Base-by-base conservation (phyloP, 768 basidiomycete species). In the Pleurotus ostreatus region DNA sequence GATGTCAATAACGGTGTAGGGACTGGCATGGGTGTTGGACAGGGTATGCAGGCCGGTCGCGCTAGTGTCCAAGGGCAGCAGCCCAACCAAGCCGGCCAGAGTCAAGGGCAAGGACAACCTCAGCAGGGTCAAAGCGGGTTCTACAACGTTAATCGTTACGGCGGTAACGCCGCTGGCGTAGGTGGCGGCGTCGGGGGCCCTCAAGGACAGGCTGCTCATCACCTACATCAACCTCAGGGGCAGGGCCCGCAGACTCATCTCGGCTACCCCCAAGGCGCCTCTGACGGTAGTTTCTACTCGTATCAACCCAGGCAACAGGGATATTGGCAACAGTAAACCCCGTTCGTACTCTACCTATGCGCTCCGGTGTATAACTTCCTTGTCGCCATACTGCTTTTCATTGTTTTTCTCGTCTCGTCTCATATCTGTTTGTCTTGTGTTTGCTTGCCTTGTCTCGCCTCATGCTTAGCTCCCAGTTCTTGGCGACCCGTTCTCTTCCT, bases 201-300 rank as follows among this genome's bases (percentile, higher is more conserved):
- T 55, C 77, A 77, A 44, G 75, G 74, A 30, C 69, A 70, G 54
- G 71, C 67, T 3, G 44, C 56, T 41, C 84, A 82, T 39, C 80
- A 78, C 44, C 81, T 75, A 15, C 81, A 79, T 26, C 80, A 82
- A 51, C 79, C 82, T 49, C 80, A 77, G 55, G 78, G 78, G 18
- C 79, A 79, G 61, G 72, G 69, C 6, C 77, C 84, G 18, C 83
- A 85, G 65, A 80, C 71, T 2, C 82, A 84, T 63, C 74, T 83
- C 15, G 82, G 78, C 13, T 86, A 86, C 66, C 80, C 82, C 16
- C 86, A 87, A 63, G 82, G 80, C 43, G 81, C 75, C 48, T 84
- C 78, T 49, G 86, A 89, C 46, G 83, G 74, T 12, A 78, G 73
- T 62, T 91, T 88, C 66, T 90, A 91, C 66, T 80, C 82, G 60